Conservation (phyloP, 306 rosid species). For the Chamaecrista fasciculata region DNA sequence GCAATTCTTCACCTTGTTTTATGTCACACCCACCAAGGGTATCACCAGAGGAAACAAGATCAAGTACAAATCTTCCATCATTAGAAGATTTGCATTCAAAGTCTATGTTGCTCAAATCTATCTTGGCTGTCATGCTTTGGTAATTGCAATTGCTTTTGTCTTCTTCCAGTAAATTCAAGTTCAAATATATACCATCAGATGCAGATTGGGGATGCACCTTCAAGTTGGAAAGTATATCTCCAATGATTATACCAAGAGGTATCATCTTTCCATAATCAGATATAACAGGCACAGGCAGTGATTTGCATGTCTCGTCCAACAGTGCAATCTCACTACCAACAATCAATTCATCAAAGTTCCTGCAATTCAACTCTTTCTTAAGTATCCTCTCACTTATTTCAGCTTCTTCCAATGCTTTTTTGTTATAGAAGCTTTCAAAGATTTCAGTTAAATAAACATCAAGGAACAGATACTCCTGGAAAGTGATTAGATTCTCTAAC, state of each 20-base stretch:
- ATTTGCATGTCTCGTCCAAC: conserved; percentile 65
- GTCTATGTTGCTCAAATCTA: conserved; percentile 34
- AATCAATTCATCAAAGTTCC: conserved; percentile 58
- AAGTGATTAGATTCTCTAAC: conserved; percentile 36
- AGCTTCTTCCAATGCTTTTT: conserved; percentile 32
- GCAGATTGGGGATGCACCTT: conserved; percentile 52
- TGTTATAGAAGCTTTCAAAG: conserved; percentile 48
- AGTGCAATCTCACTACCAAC: conserved; percentile 69
- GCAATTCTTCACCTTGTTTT: conserved; percentile 41
- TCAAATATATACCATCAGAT: conserved; percentile 83
- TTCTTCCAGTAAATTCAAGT: conserved; percentile 81
- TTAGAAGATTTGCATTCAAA: conserved; percentile 37
- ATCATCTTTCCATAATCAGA: conserved; percentile 45
- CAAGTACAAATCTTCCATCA: conserved; percentile 37
- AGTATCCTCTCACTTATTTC: conserved; percentile 44
- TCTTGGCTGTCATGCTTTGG: conserved; percentile 50
- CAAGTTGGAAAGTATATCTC: conserved; percentile 44
- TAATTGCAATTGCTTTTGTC: conserved; percentile 45
- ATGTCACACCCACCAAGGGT: conserved; percentile 30
- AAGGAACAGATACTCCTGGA: conserved; percentile 64
- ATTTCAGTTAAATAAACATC: conserved; percentile 46
- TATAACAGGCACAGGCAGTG: conserved; percentile 76
- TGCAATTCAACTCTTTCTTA: conserved; percentile 47
- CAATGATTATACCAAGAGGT: conserved; percentile 38
- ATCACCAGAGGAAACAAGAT: conserved; percentile 50